Base-by-base conservation (phyloP, 805 yeast genomes). In the Candida tallmaniae region DNA sequence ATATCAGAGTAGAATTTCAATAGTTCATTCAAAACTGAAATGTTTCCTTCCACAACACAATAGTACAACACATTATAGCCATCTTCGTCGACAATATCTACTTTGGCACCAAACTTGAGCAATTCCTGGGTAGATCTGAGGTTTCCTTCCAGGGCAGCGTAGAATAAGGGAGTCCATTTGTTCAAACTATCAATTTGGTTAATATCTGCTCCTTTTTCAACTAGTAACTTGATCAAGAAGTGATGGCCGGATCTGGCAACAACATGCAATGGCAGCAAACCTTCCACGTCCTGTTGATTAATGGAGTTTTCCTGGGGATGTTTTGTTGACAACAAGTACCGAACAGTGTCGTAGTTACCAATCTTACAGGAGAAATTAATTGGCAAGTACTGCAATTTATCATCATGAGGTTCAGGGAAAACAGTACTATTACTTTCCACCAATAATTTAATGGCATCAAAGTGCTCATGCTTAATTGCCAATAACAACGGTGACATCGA, bases 11-110 rank as follows among this genome's bases (percentile, higher is more conserved):
- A 48, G 46, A 62, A 64, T 19, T 67, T 68, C 13, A 80, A 66
- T 29, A 90, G 64, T 15, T 80, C 79, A 54, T 84, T 81, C 45
- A 89, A 61, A 2, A 87, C 90, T n/a, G 68, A 73, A 19, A 87
- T 78, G 51, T 88, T 90, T 16, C 98, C 97, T 56, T 89, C 97
- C 77, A 95, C 85, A 15, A 89, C 83, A 17, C 97, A 90, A 54
- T 90, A 85, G 54, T 83, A 90, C 29, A 89, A 50, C 0, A 96
- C 96, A 34, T 81, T 75, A 46, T 74, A 73, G 4, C 87, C 83
- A 40, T 85, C 84, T 40, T 83, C 93, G 58, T 93, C 97, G 11
- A 76, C 67, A 14, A 83, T 53, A 39, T 65, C 60, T 38, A 81
- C 67, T 37, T 77, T 72, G 0, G 97, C 96, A 4, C 90, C 89